Percentiles rank a stretch among this genome's conserved stretches.
Conservation (phyloP, 2,329 filamentous ascomycete genomes). For the Scorias spongiosa region DNA sequence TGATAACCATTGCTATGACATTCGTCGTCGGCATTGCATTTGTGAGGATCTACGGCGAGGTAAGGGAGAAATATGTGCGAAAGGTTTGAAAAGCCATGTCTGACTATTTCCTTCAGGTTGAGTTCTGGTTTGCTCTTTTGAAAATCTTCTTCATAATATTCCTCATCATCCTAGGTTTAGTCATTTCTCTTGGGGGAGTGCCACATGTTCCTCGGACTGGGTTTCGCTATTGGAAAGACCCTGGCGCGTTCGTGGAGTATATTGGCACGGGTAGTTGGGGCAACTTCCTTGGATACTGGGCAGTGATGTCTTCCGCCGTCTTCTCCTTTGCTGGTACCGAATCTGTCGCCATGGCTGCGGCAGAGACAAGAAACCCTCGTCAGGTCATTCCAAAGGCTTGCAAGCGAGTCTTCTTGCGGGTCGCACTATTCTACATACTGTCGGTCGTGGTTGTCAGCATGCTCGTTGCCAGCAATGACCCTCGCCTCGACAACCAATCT, state of each 20-base stretch:
- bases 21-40: slow-evolving; percentile 35
- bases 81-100: not conserved
- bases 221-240: slow-evolving; percentile 26
- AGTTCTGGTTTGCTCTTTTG: slow-evolving; percentile 33
- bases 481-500: slow-evolving; percentile 14
- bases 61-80: not conserved
- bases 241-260: slow-evolving; percentile 16
- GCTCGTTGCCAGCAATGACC: slow-evolving; percentile 25
- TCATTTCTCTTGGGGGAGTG: slow-evolving; percentile 34
- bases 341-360: slow-evolving; percentile 21
- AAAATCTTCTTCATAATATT: slow-evolving; percentile 37
- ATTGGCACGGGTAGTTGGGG: slow-evolving; percentile 17
- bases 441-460: slow-evolving; percentile 23
- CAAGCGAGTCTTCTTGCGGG: slow-evolving; percentile 39
- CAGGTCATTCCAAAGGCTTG: slow-evolving; percentile 30
- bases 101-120: slow-evolving; percentile 13
- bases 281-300: slow-evolving; percentile 27
- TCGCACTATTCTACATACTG: slow-evolving; percentile 31
- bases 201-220: slow-evolving; percentile 30
- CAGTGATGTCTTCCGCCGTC: slow-evolving; percentile 15
- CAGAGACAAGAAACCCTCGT: slow-evolving; percentile 13
- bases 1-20: slow-evolving; percentile 35
- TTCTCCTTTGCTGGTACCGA: slow-evolving; percentile 33
- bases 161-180: slow-evolving; percentile 34
- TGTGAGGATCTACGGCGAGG: slow-evolving; percentile 42